Evolutionary conservation across 2,329 filamentous ascomycete genomes (phyloP), one percentile per base, ranked within the genome.

Genomic region (Capronia coronata): DNA sequence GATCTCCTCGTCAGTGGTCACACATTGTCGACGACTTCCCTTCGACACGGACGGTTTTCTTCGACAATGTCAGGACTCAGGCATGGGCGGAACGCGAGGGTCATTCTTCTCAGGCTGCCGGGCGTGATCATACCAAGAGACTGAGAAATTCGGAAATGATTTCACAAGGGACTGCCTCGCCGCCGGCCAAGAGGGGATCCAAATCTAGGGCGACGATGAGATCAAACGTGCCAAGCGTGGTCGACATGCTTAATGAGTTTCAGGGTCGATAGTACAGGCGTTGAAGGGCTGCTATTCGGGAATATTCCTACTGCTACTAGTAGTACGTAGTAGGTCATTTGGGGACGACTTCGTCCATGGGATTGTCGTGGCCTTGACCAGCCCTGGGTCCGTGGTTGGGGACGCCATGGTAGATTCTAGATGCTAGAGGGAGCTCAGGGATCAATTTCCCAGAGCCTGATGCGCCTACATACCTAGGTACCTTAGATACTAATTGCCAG

Each of bases 1-100:
- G 55, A 6, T 48, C 40, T 13, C 58, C 57, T 11, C 52, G 52
- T 22, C 44, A 22, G 14, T 61, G 59, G 59, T 48, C 46, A 29
- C 59, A 61, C 39, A 54, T 61, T 34, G 46, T 61, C 8, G 59
- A 61, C 13, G 59, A 61, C 35, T 61, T 59, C 35, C 59, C 58
- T 19, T 56, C 58, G 4, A 60, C 59, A 14, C 42, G 58, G 23
- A 61, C 59, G 3, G 58, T 61, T 18, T 54, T 51, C n/a, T 54
- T 61, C 19, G 58, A 61, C 22, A 60, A 52, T 21, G 27, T 49
- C 37, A 52, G 49, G 38, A 54, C 45, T 19, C 32, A 37, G 4
- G 27, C 35, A 27, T 43, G 45, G 44, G 37, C 34, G 2, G 42
- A 39, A 29, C 14, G 32, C 8, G 23, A 22, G n/a, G 18, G 13